A percentile compares a stretch with the other conserved stretches of the same genome.
Conservation (phyloP, 176 grass and related monocot genomes). For the Cymbopogon citratus region DNA sequence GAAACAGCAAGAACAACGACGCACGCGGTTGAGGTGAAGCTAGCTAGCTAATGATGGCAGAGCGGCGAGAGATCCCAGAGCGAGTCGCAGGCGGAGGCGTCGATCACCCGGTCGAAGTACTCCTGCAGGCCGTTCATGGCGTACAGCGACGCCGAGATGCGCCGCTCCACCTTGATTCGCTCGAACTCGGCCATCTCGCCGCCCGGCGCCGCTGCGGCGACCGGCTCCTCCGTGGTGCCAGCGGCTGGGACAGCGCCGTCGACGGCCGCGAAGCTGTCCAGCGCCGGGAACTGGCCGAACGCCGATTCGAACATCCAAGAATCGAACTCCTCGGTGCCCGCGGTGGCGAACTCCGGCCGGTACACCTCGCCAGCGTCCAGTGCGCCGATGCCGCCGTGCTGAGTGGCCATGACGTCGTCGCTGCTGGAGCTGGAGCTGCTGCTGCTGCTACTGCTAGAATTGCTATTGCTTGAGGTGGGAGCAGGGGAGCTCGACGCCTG, state of each 20-base stretch:
- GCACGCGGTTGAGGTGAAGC: neutral
- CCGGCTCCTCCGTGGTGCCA: conserved; percentile 8
- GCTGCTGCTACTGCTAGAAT: neutral
- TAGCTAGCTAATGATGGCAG: conserved; percentile 29
- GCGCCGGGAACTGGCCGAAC: conserved; percentile 43
- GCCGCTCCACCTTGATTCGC: conserved; percentile 76
- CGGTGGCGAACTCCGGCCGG: conserved; percentile 35
- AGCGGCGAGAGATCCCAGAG: conserved; percentile 56
- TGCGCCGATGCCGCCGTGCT: conserved; percentile 6
- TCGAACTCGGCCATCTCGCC: conserved; percentile 65
- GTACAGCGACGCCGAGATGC: conserved; percentile 71
- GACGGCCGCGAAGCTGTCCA: conserved; percentile 37
- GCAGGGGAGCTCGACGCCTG: neutral
- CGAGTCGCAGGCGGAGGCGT: conserved; percentile 44
- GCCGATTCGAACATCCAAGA: conserved; percentile 62
- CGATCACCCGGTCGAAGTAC: conserved; percentile 69
- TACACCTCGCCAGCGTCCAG: conserved; percentile 45
- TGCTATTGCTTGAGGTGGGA: conserved; percentile 9
- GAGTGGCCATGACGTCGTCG: conserved; percentile 6
- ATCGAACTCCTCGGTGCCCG: conserved; percentile 29
- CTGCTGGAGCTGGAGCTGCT: conserved; percentile 25
- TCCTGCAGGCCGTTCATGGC: conserved; percentile 72
- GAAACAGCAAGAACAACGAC: conserved; percentile 25
- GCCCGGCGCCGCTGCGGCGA: neutral
- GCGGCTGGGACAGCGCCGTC: conserved; percentile 19